A percentile compares a stretch with the other conserved stretches of the same genome.
Conservation (phyloP, 306 rosid genomes). For the Pyrus communis region DNA sequence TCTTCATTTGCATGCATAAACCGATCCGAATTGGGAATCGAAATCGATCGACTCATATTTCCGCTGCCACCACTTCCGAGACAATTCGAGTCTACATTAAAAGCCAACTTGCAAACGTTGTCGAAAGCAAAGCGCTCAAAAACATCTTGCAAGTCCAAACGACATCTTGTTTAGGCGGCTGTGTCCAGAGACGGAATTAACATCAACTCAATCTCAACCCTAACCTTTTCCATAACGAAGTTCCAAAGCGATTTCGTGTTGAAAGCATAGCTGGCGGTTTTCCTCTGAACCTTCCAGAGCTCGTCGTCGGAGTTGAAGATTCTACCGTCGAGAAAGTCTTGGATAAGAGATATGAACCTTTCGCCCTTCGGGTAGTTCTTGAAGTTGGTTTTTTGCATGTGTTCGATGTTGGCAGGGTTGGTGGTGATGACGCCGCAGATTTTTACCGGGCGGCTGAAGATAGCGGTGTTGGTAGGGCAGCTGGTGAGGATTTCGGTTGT, state of each 20-base stretch:
- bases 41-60: neutral
- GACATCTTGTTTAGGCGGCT: constrained; percentile 11
- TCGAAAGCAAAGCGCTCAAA: constrained; percentile 64
- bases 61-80: constrained; percentile 28
- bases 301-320: constrained; percentile 62
- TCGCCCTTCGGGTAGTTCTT: constrained; percentile 67
- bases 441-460: constrained; percentile 28
- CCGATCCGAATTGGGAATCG: constrained; percentile 12
- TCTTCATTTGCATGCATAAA: constrained; percentile 64
- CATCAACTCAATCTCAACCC: constrained; percentile 30
- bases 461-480: constrained; percentile 37
- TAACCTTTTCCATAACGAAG: constrained; percentile 44
- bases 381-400: constrained; percentile 57
- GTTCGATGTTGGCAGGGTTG: constrained; percentile 47
- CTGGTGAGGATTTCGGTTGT: constrained; percentile 34
- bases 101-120: constrained; percentile 57
- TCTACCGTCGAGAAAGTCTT: constrained; percentile 52
- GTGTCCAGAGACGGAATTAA: constrained; percentile 30
- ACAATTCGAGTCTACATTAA: constrained; percentile 47
- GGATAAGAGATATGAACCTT: constrained; percentile 23
- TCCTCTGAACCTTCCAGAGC: constrained; percentile 53
- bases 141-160: constrained; percentile 53
- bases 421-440: constrained; percentile 39
- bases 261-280: constrained; percentile 61
- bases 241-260: constrained; percentile 49